Evolutionary conservation across 805 yeast genomes (phyloP).

Genomic region (Metschnikowia borealis): DNA sequence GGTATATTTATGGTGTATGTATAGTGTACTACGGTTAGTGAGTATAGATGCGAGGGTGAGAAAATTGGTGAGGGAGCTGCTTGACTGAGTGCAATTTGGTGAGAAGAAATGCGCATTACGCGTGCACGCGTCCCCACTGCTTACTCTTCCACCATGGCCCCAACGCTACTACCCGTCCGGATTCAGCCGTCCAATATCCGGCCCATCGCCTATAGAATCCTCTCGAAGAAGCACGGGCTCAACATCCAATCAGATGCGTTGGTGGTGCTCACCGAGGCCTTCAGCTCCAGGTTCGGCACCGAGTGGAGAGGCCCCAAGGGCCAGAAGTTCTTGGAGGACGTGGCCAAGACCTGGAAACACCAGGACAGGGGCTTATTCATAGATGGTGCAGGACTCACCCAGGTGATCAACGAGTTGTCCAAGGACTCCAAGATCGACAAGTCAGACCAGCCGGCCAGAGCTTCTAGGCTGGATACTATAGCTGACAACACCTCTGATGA

Average conservation of each 20-base stretch:
- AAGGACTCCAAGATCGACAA: conserved; percentile 13
- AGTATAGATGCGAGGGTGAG: too few relatives aligned
- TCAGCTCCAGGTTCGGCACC: conserved; percentile 75
- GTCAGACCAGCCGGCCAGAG: conserved; percentile 5
- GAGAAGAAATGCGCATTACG: neutral
- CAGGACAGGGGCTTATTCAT: conserved; percentile 85
- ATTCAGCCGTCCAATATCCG: conserved; percentile 79
- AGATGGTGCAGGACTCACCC: conserved; percentile 66
- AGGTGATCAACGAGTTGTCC: conserved; percentile 56
- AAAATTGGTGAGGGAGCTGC: too few relatives aligned
- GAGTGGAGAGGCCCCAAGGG: conserved; percentile 77
- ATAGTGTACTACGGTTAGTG: too few relatives aligned
- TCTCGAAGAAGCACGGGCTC: conserved; percentile 89
- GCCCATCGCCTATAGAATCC: conserved; percentile 84
- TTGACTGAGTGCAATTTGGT: too few relatives aligned
- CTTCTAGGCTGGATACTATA: conserved; percentile 20
- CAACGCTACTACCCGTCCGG: conserved; percentile 58
- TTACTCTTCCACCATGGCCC: conserved; percentile 5
- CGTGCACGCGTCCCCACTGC: neutral
- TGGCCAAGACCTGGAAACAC: conserved; percentile 81
- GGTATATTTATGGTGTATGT: too few relatives aligned
- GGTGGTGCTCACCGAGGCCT: conserved; percentile 61
- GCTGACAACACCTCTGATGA: conserved; percentile 13
- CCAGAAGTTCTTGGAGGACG: conserved; percentile 64
- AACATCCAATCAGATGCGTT: conserved; percentile 86